Conservation (phyloP, 208 protist species). For the Acanthamoeba sp. region DNA sequence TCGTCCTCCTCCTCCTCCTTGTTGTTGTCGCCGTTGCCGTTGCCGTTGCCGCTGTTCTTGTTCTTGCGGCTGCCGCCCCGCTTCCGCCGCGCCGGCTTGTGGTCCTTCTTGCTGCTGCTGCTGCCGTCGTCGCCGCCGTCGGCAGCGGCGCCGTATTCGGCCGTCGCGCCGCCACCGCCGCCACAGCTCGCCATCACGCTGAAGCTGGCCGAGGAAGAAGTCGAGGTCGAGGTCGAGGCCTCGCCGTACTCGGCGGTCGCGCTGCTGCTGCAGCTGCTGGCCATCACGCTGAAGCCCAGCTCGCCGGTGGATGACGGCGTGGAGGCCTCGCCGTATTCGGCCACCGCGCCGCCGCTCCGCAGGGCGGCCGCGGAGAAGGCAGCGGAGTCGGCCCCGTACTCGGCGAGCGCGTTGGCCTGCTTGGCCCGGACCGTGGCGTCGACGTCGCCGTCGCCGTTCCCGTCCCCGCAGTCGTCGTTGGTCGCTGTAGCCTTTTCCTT, state of each 20-base stretch:
- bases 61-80: background rate
- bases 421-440: background rate
- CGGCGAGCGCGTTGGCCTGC: background rate
- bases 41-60: background rate
- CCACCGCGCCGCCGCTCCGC: background rate
- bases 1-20: background rate
- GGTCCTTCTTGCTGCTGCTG: background rate
- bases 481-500: background rate
- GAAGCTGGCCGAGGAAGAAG: background rate
- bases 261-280: background rate
- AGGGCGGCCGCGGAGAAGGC: background rate
- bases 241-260: background rate
- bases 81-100: background rate
- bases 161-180: background rate
- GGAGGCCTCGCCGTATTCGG: background rate
- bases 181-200: background rate
- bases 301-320: background rate
- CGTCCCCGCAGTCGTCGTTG: too few relatives aligned
- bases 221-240: background rate
- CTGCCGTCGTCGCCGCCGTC: background rate
- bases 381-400: background rate
- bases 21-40: too few relatives aligned
- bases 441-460: background rate
- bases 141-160: slow-evolving; percentile 13
- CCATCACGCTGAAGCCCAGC: background rate